Percentiles rank a stretch among this genome's conserved stretches.
These are phyloP conservation scores for Phytophthora palmivora DNA, from an alignment of 352 stramenopile genomes.

Conservation along the genomic window DNA sequence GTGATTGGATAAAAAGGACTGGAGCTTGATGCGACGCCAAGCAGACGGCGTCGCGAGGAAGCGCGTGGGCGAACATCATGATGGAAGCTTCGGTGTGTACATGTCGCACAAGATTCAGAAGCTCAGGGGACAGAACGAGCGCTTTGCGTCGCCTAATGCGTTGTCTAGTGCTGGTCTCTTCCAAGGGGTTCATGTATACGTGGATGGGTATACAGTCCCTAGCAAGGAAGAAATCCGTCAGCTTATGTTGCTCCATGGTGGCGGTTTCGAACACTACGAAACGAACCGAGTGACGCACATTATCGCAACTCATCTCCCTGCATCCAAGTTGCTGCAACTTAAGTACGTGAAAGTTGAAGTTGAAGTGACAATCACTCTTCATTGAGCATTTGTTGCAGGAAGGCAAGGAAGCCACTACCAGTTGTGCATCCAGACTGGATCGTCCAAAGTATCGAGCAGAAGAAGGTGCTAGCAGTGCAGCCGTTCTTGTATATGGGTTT, in stretches of 20 bases:
- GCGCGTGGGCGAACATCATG: constrained; percentile 85
- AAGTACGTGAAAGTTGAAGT: constrained; percentile 54
- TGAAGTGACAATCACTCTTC: constrained; percentile 2
- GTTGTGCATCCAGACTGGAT: constrained; percentile 94
- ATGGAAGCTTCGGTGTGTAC: constrained; percentile 89
- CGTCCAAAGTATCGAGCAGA: constrained; percentile 84
- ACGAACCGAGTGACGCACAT: constrained; percentile 89
- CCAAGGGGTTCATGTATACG: constrained; percentile 76
- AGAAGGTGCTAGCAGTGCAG: constrained; percentile 72
- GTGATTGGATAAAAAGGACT: constrained; percentile 19
- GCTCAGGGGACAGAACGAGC: constrained; percentile 75
- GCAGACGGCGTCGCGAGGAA: constrained; percentile 38
- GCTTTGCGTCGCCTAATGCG: constrained; percentile 20
- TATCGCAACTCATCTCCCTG: constrained; percentile 84
- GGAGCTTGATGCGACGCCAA: constrained; percentile 19
- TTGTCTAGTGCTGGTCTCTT: constrained; percentile 50
- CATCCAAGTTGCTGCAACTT: constrained; percentile 88
- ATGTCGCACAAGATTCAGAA: constrained; percentile 94
- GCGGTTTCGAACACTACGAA: constrained; percentile 91
- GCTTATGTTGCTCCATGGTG: constrained; percentile 81
- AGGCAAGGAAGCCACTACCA: constrained; percentile 60
- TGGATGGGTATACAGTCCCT: constrained; percentile 90
- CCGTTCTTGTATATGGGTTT: constrained; percentile 90
- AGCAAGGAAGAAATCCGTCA: constrained; percentile 87
- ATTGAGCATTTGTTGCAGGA: constrained; percentile 39